phyloP scores from a whole-genome alignment of 345 rosid genomes.

The Lumnitzera littorea region DNA sequence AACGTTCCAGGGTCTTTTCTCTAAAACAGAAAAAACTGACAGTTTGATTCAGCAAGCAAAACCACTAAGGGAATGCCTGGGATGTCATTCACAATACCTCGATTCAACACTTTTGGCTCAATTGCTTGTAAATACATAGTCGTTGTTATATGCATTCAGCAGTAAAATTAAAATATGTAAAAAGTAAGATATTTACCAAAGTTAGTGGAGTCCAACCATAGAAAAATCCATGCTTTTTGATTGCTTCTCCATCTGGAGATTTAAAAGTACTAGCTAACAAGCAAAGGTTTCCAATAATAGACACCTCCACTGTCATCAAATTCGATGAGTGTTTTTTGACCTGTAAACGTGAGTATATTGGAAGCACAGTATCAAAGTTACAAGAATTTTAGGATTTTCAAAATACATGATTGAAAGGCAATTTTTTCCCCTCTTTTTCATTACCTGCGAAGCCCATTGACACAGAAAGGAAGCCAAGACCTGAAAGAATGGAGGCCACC shows the following conservation, averaged over 20 bases:
- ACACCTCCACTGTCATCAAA: slow-evolving; percentile 97
- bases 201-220: slow-evolving; percentile 94
- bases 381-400: neutral
- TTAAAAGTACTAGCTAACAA: slow-evolving; percentile 65
- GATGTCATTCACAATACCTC: too few species aligned
- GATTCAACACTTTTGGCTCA: too few species aligned
- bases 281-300: slow-evolving; percentile 89
- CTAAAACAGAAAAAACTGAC: too few species aligned
- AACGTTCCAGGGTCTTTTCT: too few species aligned
- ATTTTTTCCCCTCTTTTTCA: neutral
- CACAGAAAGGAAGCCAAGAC: slow-evolving; percentile 92
- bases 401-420: neutral
- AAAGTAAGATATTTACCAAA: slow-evolving; percentile 35
- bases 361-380: slow-evolving; percentile 1
- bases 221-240: slow-evolving; percentile 67
- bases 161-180: too few species aligned
- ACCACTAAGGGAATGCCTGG: too few species aligned
- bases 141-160: too few species aligned
- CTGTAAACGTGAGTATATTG: slow-evolving; percentile 27
- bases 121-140: too few species aligned
- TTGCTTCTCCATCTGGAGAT: slow-evolving; percentile 98
- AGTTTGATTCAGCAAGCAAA: too few species aligned
- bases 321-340: slow-evolving; percentile 92
- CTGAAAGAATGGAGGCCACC: slow-evolving; percentile 93
- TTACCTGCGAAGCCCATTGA: slow-evolving; percentile 97